Evolutionary conservation across 495 filamentous ascomycete genomes (phyloP), one percentile per base, ranked within the genome.

Genomic region (Penicillium lagena): DNA sequence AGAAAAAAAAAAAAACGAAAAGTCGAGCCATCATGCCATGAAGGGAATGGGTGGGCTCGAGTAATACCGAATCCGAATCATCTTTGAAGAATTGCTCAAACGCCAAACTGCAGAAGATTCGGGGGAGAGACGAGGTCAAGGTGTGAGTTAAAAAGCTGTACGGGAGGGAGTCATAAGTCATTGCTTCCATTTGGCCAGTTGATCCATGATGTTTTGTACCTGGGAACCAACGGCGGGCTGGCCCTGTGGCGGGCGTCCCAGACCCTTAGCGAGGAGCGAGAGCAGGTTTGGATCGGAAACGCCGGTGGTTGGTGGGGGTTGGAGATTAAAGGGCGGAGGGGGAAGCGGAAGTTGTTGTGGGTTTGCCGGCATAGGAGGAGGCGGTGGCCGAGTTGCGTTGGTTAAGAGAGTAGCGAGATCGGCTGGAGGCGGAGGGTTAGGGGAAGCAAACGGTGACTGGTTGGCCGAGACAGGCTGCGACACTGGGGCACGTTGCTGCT

Each of bases 381-480:
- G 22, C 22, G 22, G 61, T 43, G 68, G 75, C 12, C 70, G 68
- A 39, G 64, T 59, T 10, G 73, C 69, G 43, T 59, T 70, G 42
- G 63, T 75, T 11, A 86, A 56, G 14, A 86, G 63, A 49, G 74
- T 74, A 41, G 81, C 78, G 45, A 87, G 71, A 53, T 86, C 81
- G 9, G 77, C 71, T 13, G 55, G 52, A 3, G 63, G 32, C 51
- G 58, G 49, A 58, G 64, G 46, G 59, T 62, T 57, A 43, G 66
- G 58, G 1, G 63, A 49, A 10, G 61, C 33, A 39, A 71, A 52
- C 41, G 67, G 47, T 43, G 62, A 66, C 51, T 68, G 72, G n/a
- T 57, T 46, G 22, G 62, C 52, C 30, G 69, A 65, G n/a, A 70
- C 63, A 32, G 70, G 58, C 37, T 57, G 50, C 9, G 59, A 65